Evolutionary conservation across 2,329 filamentous ascomycete genomes (phyloP).

Genomic region (Aspergillus aculeatus): DNA sequence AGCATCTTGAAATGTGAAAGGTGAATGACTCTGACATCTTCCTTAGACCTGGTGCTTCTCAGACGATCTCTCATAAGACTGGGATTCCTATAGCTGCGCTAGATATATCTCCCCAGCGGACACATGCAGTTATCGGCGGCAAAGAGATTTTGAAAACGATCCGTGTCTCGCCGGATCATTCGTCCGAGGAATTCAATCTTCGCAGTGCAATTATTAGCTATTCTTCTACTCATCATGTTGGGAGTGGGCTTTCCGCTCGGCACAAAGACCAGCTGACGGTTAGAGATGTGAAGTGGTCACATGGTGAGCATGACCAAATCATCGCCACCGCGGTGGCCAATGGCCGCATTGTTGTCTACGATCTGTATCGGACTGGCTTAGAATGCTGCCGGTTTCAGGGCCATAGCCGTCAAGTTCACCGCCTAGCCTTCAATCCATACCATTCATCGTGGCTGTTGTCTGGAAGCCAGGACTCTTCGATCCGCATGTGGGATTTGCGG

Average conservation of each 20-base stretch:
- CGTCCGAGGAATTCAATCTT: slow-evolving; percentile 63
- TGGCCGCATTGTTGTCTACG: slow-evolving; percentile 65
- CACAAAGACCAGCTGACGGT: slow-evolving; percentile 61
- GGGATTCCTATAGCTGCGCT: slow-evolving; percentile 63
- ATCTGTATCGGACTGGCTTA: slow-evolving; percentile 60
- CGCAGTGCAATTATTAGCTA: slow-evolving; percentile 60
- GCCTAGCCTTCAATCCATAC: slow-evolving; percentile 64
- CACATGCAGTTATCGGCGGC: slow-evolving; percentile 64
- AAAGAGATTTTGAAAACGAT: slow-evolving; percentile 67
- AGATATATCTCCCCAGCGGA: slow-evolving; percentile 62
- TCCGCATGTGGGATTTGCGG: slow-evolving; percentile 64
- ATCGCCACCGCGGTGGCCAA: slow-evolving; percentile 65
- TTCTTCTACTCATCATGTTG: slow-evolving; percentile 52
- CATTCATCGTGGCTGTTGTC: slow-evolving; percentile 60
- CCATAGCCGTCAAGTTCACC: slow-evolving; percentile 65
- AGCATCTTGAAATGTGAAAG: background rate
- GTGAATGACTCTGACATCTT: slow-evolving; percentile 15
- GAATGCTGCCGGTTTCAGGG: slow-evolving; percentile 64
- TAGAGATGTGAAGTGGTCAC: slow-evolving; percentile 67
- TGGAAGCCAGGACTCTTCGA: slow-evolving; percentile 63
- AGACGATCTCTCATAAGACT: slow-evolving; percentile 62
- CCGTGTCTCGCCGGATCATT: slow-evolving; percentile 55
- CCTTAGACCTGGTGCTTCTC: slow-evolving; percentile 48
- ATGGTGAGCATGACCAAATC: slow-evolving; percentile 58
- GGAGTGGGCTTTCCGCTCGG: slow-evolving; percentile 45